Conservation (phyloP, 1,284 basidiomycete species). For the Thecaphora frezii region DNA sequence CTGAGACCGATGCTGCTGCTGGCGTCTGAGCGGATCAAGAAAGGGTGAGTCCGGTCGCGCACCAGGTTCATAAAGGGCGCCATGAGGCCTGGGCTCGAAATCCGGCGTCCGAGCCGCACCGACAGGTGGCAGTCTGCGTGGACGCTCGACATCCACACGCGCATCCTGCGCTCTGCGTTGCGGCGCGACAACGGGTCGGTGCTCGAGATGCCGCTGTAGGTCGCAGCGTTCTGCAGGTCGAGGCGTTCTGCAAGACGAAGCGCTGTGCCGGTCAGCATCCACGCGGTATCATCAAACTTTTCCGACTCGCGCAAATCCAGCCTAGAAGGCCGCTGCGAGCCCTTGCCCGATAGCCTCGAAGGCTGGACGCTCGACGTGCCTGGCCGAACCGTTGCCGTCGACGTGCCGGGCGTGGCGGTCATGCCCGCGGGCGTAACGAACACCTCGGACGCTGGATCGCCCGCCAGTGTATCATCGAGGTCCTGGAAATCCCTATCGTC, state of each 20-base stretch:
- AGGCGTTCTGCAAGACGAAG: constrained; percentile 38
- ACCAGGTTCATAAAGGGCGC: constrained; percentile 40
- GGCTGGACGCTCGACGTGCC: background rate
- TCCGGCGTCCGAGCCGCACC: constrained; percentile 35
- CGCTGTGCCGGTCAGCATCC: constrained; percentile 41
- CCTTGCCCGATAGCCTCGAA: background rate
- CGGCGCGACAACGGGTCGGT: constrained; percentile 19
- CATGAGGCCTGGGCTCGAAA: constrained; percentile 36
- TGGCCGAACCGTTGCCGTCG: constrained; percentile 3
- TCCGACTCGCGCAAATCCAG: constrained; percentile 35
- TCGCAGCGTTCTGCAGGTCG: constrained; percentile 38
- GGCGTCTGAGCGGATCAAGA: constrained; percentile 25
- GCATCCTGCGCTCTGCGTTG: constrained; percentile 38
- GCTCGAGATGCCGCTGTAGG: constrained; percentile 35
- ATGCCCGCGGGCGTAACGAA: too few species aligned
- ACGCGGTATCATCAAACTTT: constrained; percentile 41
- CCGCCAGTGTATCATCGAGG: too few species aligned
- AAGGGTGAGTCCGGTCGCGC: constrained; percentile 34
- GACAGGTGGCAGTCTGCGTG: constrained; percentile 44
- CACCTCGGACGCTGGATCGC: too few species aligned
- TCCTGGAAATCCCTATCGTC: constrained; percentile 9
- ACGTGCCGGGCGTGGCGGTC: too few species aligned
- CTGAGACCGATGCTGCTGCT: constrained; percentile 8
- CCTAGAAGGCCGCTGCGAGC: constrained; percentile 12
- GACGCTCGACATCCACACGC: constrained; percentile 43